Percentiles rank a stretch among this genome's conserved stretches.
Conservation (phyloP, 805 yeast genomes). For the Lachancea dasiensis region DNA sequence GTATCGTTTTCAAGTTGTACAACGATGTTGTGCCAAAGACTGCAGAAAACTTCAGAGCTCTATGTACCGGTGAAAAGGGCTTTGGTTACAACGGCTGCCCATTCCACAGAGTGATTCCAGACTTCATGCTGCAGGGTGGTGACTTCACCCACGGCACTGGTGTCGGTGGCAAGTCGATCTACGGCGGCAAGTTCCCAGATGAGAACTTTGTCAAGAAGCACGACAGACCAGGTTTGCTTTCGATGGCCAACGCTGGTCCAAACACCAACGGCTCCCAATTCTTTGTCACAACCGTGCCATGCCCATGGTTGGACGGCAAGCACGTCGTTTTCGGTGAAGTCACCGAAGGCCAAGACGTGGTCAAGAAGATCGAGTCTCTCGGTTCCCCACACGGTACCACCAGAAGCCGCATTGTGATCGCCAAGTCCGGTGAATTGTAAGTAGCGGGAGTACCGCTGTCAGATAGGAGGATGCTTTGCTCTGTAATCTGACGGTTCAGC, state of each 20-base stretch:
- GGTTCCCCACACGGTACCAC: slow-evolving; percentile 76
- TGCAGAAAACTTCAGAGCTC: slow-evolving; percentile 91
- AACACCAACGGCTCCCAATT: slow-evolving; percentile 98
- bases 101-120: slow-evolving; percentile 97
- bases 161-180: slow-evolving; percentile 92
- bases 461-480: no score
- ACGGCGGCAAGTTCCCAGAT: slow-evolving; percentile 69
- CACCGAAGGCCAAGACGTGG: slow-evolving; percentile 74
- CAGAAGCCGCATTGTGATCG: slow-evolving; percentile 57
- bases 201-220: slow-evolving; percentile 73
- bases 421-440: slow-evolving; percentile 44
- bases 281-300: slow-evolving; percentile 85
- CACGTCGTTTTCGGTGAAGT: slow-evolving; percentile 96
- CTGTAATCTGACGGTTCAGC: no score
- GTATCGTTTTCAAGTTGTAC: slow-evolving; percentile 81
- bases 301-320: slow-evolving; percentile 88
- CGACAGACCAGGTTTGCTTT: slow-evolving; percentile 73
- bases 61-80: slow-evolving; percentile 94
- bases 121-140: slow-evolving; percentile 98
- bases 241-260: slow-evolving; percentile 99
- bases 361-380: slow-evolving; percentile 73
- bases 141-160: slow-evolving; percentile 92
- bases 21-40: slow-evolving; percentile 93
- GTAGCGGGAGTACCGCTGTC: no score
- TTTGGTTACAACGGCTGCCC: slow-evolving; percentile 84